Base-by-base conservation (phyloP, 129 eudicot genomes). In the Logfia minima region DNA sequence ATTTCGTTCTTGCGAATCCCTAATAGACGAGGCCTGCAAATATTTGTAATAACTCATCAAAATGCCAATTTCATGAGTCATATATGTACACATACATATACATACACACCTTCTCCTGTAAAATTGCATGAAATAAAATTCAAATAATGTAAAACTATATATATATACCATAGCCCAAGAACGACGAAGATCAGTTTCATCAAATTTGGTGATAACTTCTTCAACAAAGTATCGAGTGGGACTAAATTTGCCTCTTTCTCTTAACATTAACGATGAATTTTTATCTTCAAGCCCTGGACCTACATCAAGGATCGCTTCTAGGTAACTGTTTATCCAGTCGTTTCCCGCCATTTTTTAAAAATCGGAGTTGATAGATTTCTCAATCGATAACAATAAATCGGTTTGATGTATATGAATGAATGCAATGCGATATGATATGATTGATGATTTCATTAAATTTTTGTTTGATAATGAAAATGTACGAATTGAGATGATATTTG, bases 121-220 rank as follows among this genome's bases (percentile, higher is more conserved):
- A 6, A 35, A 6, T 35, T 35, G 41, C 41, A 35, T 7, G 8
- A 35, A 35, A n/a, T 16, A 18, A 17, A 55, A 1, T 55, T 55
- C 2, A 56, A 56, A 18, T 5, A 7, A 56, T 56, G 63, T 21
- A n/a, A 53, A 56, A 56, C 6, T 56, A 56, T 35, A 35, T 6
- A 35, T 26, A 26, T 72, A 4, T 84, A 92, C 97, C 77, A 89
- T 82, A 56, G 90, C 92, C 97, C 97, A 92, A 19, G 97, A 89
- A 63, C 96, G 92, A 74, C 87, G 96, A 72, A 92, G 97, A 89
- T 92, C 97, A 28, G 96, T 87, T 87, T 92, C 97, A 74, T 92
- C 94, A 79, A 92, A 92, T 45, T 92, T 90, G 19, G 96, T 87
- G 58, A 92, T 92, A 78, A 92, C 97, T 62, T 92, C 97, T 64